Conservation (phyloP, 78 protist genomes). For the Dictyostelium brefeldianum region DNA sequence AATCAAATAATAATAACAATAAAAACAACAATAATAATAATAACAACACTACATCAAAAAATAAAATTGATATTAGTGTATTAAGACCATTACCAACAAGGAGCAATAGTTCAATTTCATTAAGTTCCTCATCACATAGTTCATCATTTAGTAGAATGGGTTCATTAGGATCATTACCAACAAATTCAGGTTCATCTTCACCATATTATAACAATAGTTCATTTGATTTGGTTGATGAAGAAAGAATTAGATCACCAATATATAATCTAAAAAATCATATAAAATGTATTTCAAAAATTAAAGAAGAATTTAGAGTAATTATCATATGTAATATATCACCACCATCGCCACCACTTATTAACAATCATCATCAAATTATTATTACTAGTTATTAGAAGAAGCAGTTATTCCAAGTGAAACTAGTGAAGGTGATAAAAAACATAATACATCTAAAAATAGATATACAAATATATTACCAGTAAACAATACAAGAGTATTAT, state of each 20-base stretch:
- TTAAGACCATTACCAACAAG: slow-evolving; percentile 34
- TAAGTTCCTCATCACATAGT: slow-evolving; percentile 23
- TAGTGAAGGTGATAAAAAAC: slow-evolving; percentile 55
- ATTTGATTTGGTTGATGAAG: slow-evolving; percentile 16
- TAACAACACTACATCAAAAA: too few relatives aligned
- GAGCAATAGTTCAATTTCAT: slow-evolving; percentile 19
- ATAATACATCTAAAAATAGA: slow-evolving; percentile 84
- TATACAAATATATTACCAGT: slow-evolving; percentile 85
- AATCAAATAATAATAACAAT: background rate
- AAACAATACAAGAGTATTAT: slow-evolving; percentile 66
- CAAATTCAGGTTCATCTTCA: slow-evolving; percentile 3
- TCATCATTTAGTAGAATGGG: slow-evolving; percentile 38
- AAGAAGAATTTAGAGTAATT: slow-evolving; percentile 31
- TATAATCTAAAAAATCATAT: slow-evolving; percentile 34
- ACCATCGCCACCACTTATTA: background rate
- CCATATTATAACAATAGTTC: background rate
- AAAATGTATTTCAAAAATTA: background rate
- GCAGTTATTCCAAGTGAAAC: slow-evolving; percentile 23
- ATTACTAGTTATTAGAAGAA: slow-evolving; percentile 8
- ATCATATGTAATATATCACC: background rate
- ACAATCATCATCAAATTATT: background rate
- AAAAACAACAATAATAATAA: background rate
- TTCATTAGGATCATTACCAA: slow-evolving; percentile 52
- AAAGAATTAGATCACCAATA: slow-evolving; percentile 32
- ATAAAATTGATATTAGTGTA: slow-evolving; percentile 4